Percentiles rank a stretch among this genome's conserved stretches.
Conservation (phyloP, 225 moss, liverwort and hornwort genomes). For the Rhytidiadelphus loreus region DNA sequence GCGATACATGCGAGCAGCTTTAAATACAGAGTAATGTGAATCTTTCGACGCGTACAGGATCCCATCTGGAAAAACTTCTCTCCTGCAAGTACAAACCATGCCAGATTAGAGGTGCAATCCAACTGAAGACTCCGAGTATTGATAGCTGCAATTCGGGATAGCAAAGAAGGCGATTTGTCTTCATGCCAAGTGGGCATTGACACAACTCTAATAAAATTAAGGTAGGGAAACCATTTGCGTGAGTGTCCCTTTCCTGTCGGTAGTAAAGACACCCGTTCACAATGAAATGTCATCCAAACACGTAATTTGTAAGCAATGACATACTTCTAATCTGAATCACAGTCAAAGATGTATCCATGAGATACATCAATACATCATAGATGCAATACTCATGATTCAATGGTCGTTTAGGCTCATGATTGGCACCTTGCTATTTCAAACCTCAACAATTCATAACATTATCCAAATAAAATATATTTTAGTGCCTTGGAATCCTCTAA, state of each 20-base stretch:
- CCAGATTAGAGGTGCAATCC: not conserved
- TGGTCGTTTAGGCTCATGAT: not conserved
- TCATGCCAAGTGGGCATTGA: not conserved
- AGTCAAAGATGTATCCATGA: not conserved
- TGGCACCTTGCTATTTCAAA: not conserved
- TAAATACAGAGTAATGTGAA: slow-evolving; percentile 90
- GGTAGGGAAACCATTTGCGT: not conserved
- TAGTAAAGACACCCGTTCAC: not conserved
- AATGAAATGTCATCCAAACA: not conserved
- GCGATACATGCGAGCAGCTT: slow-evolving; percentile 88
- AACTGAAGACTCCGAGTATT: not conserved
- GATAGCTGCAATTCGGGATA: not conserved
- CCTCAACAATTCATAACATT: not conserved
- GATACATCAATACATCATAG: not conserved
- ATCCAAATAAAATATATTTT: not conserved
- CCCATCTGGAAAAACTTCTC: slow-evolving; percentile 80
- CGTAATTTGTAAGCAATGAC: not conserved
- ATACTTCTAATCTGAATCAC: not conserved
- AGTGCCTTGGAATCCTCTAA: not conserved
- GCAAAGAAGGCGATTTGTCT: not conserved
- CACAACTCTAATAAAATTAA: not conserved
- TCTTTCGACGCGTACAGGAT: slow-evolving; percentile 77
- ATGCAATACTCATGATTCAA: not conserved
- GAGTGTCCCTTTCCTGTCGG: not conserved
- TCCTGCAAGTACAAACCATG: slow-evolving; percentile 13